Conservation (phyloP, 2,329 filamentous ascomycete species). For the Epichloe sibirici region DNA sequence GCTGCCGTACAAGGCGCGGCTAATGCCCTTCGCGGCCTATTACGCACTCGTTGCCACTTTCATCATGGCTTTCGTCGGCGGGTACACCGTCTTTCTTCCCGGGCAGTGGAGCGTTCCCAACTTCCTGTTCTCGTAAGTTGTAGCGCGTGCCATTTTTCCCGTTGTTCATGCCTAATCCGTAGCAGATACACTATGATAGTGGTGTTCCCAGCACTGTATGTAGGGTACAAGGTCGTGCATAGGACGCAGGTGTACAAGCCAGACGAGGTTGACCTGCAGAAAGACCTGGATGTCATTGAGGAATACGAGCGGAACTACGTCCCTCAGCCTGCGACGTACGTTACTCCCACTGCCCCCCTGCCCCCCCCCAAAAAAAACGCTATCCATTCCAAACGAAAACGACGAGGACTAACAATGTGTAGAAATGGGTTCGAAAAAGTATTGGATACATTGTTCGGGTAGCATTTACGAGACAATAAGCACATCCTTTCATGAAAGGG, state of each 20-base stretch:
- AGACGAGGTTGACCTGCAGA: conserved; percentile 48
- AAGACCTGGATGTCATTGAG: conserved; percentile 53
- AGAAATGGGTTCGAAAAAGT: conserved; percentile 13
- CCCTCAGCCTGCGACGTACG: conserved; percentile 38
- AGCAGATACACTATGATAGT: conserved; percentile 57
- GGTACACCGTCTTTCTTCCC: conserved; percentile 60
- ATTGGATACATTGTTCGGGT: conserved; percentile 12
- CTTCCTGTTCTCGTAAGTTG: conserved; percentile 57
- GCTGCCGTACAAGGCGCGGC: conserved; percentile 56
- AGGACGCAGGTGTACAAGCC: conserved; percentile 45
- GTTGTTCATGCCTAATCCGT: background rate
- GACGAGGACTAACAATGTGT: background rate
- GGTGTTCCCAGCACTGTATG: conserved; percentile 55
- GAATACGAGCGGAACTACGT: conserved; percentile 54
- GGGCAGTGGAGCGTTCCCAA: conserved; percentile 54
- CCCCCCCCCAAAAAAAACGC: too few relatives aligned
- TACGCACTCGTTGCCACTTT: conserved; percentile 50
- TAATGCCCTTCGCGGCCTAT: conserved; percentile 62
- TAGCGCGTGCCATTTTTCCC: background rate
- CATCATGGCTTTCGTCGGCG: conserved; percentile 62
- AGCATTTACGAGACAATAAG: background rate
- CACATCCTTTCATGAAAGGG: background rate
- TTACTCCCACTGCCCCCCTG: background rate
- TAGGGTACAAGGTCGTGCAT: conserved; percentile 60
- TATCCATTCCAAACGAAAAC: background rate